phyloP scores from a whole-genome alignment of 2,329 filamentous ascomycete species.

The Pestalotiopsis sp. region DNA sequence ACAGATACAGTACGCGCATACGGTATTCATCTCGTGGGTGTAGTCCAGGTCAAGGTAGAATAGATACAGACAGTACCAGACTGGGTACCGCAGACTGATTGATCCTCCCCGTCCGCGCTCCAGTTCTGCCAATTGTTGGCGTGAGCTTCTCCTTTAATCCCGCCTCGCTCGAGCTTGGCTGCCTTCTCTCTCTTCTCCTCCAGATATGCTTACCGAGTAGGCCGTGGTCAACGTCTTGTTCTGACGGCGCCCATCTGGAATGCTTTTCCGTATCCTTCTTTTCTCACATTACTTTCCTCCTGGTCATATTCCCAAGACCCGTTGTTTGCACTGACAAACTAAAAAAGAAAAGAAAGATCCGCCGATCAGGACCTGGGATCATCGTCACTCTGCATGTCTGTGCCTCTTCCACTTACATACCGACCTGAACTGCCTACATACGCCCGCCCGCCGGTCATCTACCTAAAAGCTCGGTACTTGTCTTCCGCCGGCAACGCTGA shows the following conservation, averaged over 20 bases:
- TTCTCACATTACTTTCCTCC: not conserved
- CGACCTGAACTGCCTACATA: not conserved
- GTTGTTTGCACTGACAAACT: not conserved
- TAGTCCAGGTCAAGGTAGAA: too few species aligned
- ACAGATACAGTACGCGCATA: not conserved
- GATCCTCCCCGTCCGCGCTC: not conserved
- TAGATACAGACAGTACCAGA: too few species aligned
- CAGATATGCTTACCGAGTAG: not conserved
- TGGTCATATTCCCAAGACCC: not conserved
- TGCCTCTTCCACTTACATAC: not conserved
- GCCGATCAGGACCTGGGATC: not conserved
- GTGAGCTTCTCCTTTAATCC: slow-evolving; percentile 7
- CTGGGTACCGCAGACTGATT: not conserved
- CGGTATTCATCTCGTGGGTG: not conserved
- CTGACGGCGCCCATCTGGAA: not conserved
- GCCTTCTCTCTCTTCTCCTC: not conserved
- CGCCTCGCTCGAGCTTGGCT: not conserved
- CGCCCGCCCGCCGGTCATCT: not conserved
- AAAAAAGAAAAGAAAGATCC: not conserved
- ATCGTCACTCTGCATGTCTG: slow-evolving; percentile 1
- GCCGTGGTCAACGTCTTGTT: not conserved
- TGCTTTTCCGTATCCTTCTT: not conserved
- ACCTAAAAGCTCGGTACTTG: not conserved
- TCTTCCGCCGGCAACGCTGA: not conserved
- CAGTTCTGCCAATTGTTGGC: not conserved